Evolutionary conservation across 2,329 filamentous ascomycete species (phyloP).

Genomic region (Xylariaceae sp.): DNA sequence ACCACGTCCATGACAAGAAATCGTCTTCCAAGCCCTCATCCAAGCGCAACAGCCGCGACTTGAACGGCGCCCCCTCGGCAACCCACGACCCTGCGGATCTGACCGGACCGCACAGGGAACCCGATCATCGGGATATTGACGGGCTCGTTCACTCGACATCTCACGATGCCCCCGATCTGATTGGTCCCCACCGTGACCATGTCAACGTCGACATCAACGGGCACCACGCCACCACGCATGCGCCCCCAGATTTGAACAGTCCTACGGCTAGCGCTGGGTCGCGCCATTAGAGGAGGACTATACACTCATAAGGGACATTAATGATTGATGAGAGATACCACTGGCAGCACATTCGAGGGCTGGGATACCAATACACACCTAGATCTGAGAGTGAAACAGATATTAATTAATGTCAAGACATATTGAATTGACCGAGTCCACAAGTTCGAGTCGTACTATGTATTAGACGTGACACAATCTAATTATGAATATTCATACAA

Average conservation of each 20-base stretch:
- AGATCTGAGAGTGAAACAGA: no score
- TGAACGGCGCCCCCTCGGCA: conserved; percentile 13
- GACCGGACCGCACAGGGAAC: conserved; percentile 13
- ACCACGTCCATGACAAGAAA: conserved; percentile 12
- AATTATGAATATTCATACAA: no score
- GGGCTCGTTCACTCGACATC: conserved; percentile 11
- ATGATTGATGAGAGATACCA: neutral
- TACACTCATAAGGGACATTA: neutral
- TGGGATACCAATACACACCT: no score
- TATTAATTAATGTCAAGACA: no score
- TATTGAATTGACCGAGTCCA: no score
- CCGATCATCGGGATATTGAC: conserved; percentile 15
- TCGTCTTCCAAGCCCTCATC: neutral
- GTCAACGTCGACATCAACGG: conserved; percentile 17
- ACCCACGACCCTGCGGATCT: conserved; percentile 10
- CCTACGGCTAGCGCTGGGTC: conserved; percentile 1
- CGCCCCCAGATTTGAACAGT: conserved; percentile 13
- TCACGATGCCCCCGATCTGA: conserved; percentile 14
- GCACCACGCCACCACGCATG: conserved; percentile 8
- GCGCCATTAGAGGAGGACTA: conserved; percentile 2
- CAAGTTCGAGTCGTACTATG: no score
- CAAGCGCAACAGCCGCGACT: conserved; percentile 8
- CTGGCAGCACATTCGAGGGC: neutral
- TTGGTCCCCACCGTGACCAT: conserved; percentile 9
- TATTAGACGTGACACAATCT: no score